Percentiles rank a stretch among this genome's conserved stretches.
These are phyloP conservation scores for Neurospora sp. DNA, from an alignment of 495 filamentous ascomycete genomes.

Conservation along the genomic window DNA sequence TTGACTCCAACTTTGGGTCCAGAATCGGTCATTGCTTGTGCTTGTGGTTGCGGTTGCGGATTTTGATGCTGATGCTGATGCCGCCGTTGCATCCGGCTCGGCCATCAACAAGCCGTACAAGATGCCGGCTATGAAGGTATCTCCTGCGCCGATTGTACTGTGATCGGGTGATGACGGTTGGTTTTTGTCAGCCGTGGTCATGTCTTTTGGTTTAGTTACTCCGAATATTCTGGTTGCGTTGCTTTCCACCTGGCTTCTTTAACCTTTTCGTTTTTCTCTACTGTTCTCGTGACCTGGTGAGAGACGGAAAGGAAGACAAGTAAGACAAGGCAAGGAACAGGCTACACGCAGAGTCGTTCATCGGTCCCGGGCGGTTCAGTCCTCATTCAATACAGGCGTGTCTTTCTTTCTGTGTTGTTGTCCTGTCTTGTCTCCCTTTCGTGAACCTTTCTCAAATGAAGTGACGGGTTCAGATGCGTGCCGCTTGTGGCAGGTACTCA, in stretches of 20 bases:
- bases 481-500: not conserved
- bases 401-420: not conserved
- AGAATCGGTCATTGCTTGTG: not conserved
- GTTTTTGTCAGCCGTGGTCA: constrained; percentile 3
- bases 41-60: not conserved
- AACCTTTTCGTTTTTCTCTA: not conserved
- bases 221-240: not conserved
- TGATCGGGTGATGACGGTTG: not conserved
- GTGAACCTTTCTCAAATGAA: not conserved
- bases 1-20: constrained; percentile 31
- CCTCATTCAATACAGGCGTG: not conserved
- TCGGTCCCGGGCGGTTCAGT: not conserved
- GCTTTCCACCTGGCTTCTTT: not conserved
- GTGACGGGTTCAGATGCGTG: not conserved
- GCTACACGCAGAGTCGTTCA: not conserved
- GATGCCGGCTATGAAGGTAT: constrained; percentile 67
- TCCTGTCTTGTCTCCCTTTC: not conserved
- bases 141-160: constrained; percentile 62
- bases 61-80: not conserved
- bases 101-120: constrained; percentile 46
- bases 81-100: not conserved
- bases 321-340: not conserved
- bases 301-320: not conserved
- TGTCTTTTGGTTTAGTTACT: not conserved
- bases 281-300: not conserved